Base-by-base conservation (phyloP, 495 filamentous ascomycete genomes). In the Penicillium cataractarum region DNA sequence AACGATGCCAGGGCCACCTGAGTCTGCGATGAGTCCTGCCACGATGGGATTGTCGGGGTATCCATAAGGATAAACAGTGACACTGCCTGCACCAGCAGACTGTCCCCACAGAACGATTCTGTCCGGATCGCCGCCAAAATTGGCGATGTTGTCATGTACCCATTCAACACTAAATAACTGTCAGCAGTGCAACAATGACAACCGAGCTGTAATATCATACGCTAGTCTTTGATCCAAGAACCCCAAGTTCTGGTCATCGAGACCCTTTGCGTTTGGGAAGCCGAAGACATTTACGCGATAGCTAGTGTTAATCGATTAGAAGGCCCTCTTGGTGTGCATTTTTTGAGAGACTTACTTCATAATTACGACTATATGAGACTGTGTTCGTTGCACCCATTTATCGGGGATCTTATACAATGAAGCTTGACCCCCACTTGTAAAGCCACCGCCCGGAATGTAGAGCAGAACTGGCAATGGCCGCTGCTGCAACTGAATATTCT, bases 211-310 rank as follows among this genome's bases (percentile, higher is more conserved):
- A 35, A 51, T 22, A 4, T 31, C 59, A 29, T 39, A 62, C 48
- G 72, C 78, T 10, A 73, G 55, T n/a, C 71, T 65, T 58, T 76
- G 74, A 48, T 65, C 63, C 40, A 65, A 32, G 3, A 65, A 15
- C 19, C 63, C 63, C 12, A 62, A 19, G 39, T 65, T 65, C 10
- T 51, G 52, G 19, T 61, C 44, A 15, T 42, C 40, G 32, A 61
- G 39, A 13, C 63, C 63, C 15, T 46, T 42, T 8, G 63, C 63
- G 33, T 61, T 61, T 3, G 63, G 63, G 32, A 61, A 65, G 6
- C 63, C 63, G 17, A 61, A 65, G 10, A 65, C 48, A 53, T 61
- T 61, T 15, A 61, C 44, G 2, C 63, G 63, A 48, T 65, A 65
- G 27, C 62, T 65, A 44, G 50, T 31, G 6, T 54, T 22, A 26